These are phyloP conservation scores for Bolboschoenoplectus hybrid DNA, from an alignment of 202 grass and related monocot genomes.

Conservation along the genomic window DNA sequence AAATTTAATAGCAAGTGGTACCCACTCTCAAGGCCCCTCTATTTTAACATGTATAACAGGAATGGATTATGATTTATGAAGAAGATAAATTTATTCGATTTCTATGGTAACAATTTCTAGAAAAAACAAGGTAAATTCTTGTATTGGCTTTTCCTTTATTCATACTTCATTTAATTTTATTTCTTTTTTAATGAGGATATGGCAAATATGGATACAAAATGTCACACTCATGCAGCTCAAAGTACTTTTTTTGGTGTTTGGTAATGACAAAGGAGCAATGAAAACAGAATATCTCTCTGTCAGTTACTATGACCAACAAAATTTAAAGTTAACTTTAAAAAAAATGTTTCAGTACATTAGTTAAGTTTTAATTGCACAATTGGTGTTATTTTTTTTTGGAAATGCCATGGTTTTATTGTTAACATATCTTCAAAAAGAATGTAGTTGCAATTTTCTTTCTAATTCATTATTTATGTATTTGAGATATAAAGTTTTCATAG, in stretches of 20 bases:
- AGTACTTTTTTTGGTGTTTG: neutral
- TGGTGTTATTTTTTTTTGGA: neutral
- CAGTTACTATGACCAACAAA: conserved; percentile 8
- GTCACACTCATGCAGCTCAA: conserved; percentile 3
- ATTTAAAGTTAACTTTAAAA: neutral
- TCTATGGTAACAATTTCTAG: neutral
- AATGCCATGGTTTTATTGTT: neutral
- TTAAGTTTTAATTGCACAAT: neutral
- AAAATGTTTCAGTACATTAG: neutral
- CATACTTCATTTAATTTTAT: neutral
- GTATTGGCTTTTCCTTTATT: neutral
- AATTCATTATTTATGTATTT: neutral
- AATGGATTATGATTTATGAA: neutral
- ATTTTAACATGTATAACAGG: neutral
- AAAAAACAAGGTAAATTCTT: neutral
- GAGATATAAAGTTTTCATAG: no score
- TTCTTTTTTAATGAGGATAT: neutral
- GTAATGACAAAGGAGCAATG: conserved; percentile 5
- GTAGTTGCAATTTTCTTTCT: neutral
- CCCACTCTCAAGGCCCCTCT: neutral
- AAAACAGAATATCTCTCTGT: neutral
- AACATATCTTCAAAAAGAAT: neutral
- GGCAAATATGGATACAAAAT: neutral
- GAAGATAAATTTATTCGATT: neutral
- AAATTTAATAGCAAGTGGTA: neutral